Evolutionary conservation across 495 filamentous ascomycete genomes (phyloP).

Genomic region (Trichoderma asperelloides): DNA sequence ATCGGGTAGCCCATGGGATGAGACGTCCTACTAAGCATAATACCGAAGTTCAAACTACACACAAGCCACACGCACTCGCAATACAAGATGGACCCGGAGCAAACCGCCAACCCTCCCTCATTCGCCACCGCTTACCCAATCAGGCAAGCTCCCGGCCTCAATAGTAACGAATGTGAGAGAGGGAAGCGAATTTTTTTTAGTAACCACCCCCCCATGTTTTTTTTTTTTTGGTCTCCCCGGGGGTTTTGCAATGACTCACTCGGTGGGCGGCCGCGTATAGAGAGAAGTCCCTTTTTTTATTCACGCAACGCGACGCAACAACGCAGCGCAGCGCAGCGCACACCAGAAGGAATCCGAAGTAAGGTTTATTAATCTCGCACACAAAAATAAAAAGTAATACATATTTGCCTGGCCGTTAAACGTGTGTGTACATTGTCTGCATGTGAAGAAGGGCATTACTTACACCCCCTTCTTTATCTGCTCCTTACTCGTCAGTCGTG

Average conservation of each 20-base stretch:
- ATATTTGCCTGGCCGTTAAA: no score
- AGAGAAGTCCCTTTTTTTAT: not conserved
- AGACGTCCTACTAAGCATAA: not conserved
- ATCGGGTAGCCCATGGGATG: not conserved
- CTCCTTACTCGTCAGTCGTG: no score
- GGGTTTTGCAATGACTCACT: not conserved
- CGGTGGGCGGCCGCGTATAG: not conserved
- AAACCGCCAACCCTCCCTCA: not conserved
- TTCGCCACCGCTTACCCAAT: constrained; percentile 6
- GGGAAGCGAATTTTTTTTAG: not conserved
- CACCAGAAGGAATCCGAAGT: no score
- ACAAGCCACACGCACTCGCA: not conserved
- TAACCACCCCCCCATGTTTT: no score
- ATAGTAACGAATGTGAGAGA: not conserved
- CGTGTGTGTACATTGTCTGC: no score
- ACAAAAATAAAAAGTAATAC: no score
- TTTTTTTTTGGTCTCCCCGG: not conserved
- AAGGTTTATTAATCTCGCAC: no score
- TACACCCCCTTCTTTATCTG: no score
- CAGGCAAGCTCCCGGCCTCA: constrained; percentile 5
- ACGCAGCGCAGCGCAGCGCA: no score
- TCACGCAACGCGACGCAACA: not conserved
- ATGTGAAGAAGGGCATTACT: no score
- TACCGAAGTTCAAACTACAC: not conserved
- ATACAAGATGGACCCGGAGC: not conserved